These are phyloP conservation scores for Gossypium turneri DNA, from an alignment of 345 rosid genomes.

Conservation along the genomic window DNA sequence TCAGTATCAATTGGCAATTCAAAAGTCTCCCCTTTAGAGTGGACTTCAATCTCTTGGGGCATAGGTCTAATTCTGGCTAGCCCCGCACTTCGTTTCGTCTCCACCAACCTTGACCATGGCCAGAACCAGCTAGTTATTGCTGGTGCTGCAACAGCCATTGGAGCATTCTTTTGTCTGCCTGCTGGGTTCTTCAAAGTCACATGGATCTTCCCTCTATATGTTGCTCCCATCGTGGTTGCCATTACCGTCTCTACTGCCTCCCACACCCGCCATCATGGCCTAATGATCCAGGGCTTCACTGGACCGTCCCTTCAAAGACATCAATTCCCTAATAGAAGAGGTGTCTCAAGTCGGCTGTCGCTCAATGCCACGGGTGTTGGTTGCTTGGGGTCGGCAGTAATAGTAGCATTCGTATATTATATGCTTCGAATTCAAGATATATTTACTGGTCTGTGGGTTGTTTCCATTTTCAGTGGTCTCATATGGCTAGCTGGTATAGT, in stretches of 20 bases:
- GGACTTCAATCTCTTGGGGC: conserved; percentile 60
- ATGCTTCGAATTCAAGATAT: conserved; percentile 37
- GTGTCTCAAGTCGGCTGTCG: conserved; percentile 49
- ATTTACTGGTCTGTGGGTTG: conserved; percentile 42
- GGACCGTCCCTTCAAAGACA: conserved; percentile 26
- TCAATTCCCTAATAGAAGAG: conserved; percentile 31
- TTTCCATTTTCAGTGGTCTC: conserved; percentile 59
- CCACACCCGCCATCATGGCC: conserved; percentile 52
- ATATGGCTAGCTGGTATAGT: conserved; percentile 42
- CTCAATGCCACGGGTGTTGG: conserved; percentile 40
- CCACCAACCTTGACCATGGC: conserved; percentile 41
- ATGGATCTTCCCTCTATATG: conserved; percentile 45
- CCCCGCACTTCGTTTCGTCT: conserved; percentile 29
- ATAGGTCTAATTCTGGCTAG: conserved; percentile 41
- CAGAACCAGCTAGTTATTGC: conserved; percentile 29
- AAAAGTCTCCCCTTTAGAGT: conserved; percentile 45
- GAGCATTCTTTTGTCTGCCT: conserved; percentile 49
- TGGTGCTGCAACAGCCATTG: conserved; percentile 43
- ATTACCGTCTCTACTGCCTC: conserved; percentile 35
- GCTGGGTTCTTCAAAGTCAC: conserved; percentile 39
- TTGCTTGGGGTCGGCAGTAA: conserved; percentile 42
- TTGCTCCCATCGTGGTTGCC: conserved; percentile 33
- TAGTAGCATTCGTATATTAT: conserved; percentile 42
- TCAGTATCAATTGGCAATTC: conserved; percentile 19
- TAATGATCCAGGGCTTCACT: conserved; percentile 37